Conservation (phyloP, 1,139 yeast species). For the Candida dubliniensis region DNA sequence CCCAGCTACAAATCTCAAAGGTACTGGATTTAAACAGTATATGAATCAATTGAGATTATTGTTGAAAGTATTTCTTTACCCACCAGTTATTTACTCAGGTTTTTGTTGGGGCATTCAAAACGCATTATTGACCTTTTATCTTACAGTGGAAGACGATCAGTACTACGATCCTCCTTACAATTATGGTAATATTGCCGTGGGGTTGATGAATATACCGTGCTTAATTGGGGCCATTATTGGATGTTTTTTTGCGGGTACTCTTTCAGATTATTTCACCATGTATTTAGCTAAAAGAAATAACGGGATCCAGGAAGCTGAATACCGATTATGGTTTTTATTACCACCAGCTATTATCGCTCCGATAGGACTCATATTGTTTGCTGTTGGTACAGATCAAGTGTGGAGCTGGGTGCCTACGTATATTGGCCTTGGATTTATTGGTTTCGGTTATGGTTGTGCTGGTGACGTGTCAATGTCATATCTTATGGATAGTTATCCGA, state of each 20-base stretch:
- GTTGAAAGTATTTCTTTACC: conserved; percentile 68
- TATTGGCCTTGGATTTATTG: conserved; percentile 64
- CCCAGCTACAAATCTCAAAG: conserved; percentile 62
- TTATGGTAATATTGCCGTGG: conserved; percentile 64
- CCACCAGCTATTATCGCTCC: conserved; percentile 71
- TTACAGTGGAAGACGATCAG: conserved; percentile 76
- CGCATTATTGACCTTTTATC: conserved; percentile 74
- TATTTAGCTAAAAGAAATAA: conserved; percentile 69
- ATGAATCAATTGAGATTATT: conserved; percentile 53
- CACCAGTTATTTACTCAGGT: conserved; percentile 78
- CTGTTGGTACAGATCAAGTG: conserved; percentile 66
- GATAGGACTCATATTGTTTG: conserved; percentile 72
- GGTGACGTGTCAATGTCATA: conserved; percentile 74
- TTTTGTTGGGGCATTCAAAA: conserved; percentile 82
- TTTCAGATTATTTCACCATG: conserved; percentile 71
- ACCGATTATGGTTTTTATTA: conserved; percentile 67
- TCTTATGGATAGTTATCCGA: conserved; percentile 72
- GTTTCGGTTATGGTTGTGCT: conserved; percentile 70
- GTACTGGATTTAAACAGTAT: conserved; percentile 71
- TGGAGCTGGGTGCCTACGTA: conserved; percentile 63
- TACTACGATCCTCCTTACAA: conserved; percentile 71
- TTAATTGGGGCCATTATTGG: conserved; percentile 80
- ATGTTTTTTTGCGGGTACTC: conserved; percentile 70
- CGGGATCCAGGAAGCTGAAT: conserved; percentile 79
- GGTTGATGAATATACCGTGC: conserved; percentile 71